Percentiles rank a stretch among this genome's conserved stretches.
Evolutionary conservation across 305 asterid species (phyloP).

Genomic region (Nicotiana rustica): DNA sequence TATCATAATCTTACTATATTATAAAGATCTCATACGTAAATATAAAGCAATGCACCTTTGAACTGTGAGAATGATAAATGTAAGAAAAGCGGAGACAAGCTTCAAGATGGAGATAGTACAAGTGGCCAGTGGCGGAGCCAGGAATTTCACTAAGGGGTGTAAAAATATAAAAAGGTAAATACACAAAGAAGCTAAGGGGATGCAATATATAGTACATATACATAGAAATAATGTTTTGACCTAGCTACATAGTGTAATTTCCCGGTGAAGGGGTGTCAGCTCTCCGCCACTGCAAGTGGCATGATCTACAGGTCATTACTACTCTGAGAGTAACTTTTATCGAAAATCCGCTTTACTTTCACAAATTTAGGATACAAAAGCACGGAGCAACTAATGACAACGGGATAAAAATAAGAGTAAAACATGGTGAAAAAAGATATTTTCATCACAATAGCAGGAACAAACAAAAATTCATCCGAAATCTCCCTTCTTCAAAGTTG

Average conservation of each 20-base stretch:
- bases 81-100: neutral
- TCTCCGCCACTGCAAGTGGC: neutral
- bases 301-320: constrained; percentile 24
- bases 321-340: neutral
- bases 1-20: constrained; percentile 21
- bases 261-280: too few species aligned
- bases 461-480: constrained; percentile 11
- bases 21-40: neutral
- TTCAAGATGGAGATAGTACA: constrained; percentile 11
- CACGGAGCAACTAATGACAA: constrained; percentile 11
- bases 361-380: constrained; percentile 14
- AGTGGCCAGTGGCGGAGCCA: neutral
- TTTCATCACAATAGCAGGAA: neutral
- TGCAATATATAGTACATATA: too few species aligned
- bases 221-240: too few species aligned
- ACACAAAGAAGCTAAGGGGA: too few species aligned
- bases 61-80: constrained; percentile 10
- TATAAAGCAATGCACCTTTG: constrained; percentile 5
- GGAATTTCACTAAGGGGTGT: too few species aligned
- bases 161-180: too few species aligned
- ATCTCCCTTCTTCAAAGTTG: neutral
- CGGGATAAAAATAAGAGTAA: neutral
- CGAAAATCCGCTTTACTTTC: neutral
- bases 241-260: too few species aligned
- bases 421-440: neutral